These are phyloP conservation scores for Phylloporus sp. DNA, from an alignment of 768 basidiomycete genomes.

Conservation along the genomic window DNA sequence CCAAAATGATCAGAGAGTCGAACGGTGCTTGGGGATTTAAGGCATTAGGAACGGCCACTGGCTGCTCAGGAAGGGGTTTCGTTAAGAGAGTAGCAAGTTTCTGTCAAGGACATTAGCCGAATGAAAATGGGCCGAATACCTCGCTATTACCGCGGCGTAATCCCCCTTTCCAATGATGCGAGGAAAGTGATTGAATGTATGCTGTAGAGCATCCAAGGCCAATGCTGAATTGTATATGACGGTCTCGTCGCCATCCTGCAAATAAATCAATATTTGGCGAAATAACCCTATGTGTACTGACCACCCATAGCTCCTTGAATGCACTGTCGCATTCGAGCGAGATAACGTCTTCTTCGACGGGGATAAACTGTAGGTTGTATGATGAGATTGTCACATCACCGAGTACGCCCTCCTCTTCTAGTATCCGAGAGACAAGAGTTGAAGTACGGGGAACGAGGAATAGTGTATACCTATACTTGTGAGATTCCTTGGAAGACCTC, in stretches of 20 bases:
- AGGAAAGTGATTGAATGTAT: slow-evolving; percentile 84
- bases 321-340: slow-evolving; percentile 84
- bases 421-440: slow-evolving; percentile 75
- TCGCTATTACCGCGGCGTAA: slow-evolving; percentile 59
- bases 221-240: slow-evolving; percentile 85
- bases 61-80: slow-evolving; percentile 48
- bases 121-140: background rate
- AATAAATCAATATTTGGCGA: background rate
- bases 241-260: slow-evolving; percentile 89
- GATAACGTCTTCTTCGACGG: slow-evolving; percentile 87
- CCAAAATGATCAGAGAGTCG: slow-evolving; percentile 85
- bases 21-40: slow-evolving; percentile 55
- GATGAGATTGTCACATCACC: slow-evolving; percentile 88
- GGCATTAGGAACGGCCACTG: slow-evolving; percentile 37
- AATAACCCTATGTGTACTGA: slow-evolving; percentile 37
- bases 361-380: slow-evolving; percentile 92
- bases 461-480: slow-evolving; percentile 81
- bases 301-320: slow-evolving; percentile 89
- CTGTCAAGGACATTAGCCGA: slow-evolving; percentile 38
- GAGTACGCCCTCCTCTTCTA: slow-evolving; percentile 96
- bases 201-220: slow-evolving; percentile 79
- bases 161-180: slow-evolving; percentile 93
- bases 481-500: slow-evolving; percentile 62
- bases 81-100: slow-evolving; percentile 71
- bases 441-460: slow-evolving; percentile 87